phyloP scores from a whole-genome alignment of 768 basidiomycete genomes.

The Serendipita indica region DNA sequence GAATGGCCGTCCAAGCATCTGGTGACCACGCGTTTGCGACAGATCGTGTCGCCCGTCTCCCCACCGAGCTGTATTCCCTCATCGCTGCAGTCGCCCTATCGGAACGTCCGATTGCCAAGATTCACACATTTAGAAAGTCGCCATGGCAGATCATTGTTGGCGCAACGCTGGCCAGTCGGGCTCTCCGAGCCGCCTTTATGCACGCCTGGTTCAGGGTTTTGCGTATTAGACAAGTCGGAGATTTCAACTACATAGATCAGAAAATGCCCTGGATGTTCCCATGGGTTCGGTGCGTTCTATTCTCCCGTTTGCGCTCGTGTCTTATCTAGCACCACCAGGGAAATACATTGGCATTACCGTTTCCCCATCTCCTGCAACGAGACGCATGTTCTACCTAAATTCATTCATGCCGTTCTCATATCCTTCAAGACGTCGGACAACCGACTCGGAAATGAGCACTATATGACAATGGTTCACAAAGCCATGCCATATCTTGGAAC shows the following conservation, averaged over 20 bases:
- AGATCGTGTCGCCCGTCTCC: background rate
- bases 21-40: background rate
- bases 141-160: slow-evolving; percentile 3
- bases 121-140: slow-evolving; percentile 2
- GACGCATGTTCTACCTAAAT: slow-evolving; percentile 6
- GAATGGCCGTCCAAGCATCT: background rate
- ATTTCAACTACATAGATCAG: slow-evolving; percentile 7
- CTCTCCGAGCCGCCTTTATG: background rate
- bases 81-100: background rate
- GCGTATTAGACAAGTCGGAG: background rate
- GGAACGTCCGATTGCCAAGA: slow-evolving; percentile 5
- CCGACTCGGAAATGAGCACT: slow-evolving; percentile 3
- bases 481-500: slow-evolving; percentile 4
- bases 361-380: slow-evolving; percentile 8
- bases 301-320: background rate
- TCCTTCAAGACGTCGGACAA: slow-evolving; percentile 7
- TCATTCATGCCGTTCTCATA: slow-evolving; percentile 6
- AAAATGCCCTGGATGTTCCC: slow-evolving; percentile 2
- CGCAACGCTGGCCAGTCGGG: background rate
- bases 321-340: background rate
- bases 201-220: background rate
- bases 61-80: background rate
- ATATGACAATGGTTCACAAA: slow-evolving; percentile 5
- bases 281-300: background rate
- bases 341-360: slow-evolving; percentile 8